Percentiles rank a stretch among this genome's conserved stretches.
Evolutionary conservation across 257 asterid genomes (phyloP).

Genomic region (Ilex aquifolium): DNA sequence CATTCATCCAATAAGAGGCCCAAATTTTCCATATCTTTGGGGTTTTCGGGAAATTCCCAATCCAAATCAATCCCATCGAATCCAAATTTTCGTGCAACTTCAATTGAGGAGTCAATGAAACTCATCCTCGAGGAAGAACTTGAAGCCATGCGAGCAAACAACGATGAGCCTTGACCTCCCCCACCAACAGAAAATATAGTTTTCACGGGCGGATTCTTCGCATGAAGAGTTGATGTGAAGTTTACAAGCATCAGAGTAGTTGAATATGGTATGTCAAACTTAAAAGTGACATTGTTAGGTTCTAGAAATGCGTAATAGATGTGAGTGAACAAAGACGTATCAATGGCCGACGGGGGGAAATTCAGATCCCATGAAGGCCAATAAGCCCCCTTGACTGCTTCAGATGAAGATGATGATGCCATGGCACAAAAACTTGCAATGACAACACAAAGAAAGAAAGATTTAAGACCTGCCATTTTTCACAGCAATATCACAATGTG

Average conservation of each 20-base stretch:
- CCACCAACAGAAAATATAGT: slow-evolving; percentile 75
- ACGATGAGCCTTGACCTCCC: slow-evolving; percentile 27
- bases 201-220: slow-evolving; percentile 34
- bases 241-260: slow-evolving; percentile 30
- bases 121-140: slow-evolving; percentile 19
- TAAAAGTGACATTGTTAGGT: slow-evolving; percentile 45
- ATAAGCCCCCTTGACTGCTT: slow-evolving; percentile 53
- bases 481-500: no score
- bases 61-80: slow-evolving; percentile 81
- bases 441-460: slow-evolving; percentile 12
- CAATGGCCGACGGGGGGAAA: slow-evolving; percentile 44
- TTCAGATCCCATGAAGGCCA: slow-evolving; percentile 48
- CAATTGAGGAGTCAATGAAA: slow-evolving; percentile 59
- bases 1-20: slow-evolving; percentile 46
- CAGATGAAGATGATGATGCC: slow-evolving; percentile 16
- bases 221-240: slow-evolving; percentile 54
- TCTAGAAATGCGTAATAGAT: slow-evolving; percentile 58
- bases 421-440: slow-evolving; percentile 10
- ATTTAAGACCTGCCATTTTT: slow-evolving; percentile 22
- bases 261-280: slow-evolving; percentile 30
- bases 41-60: slow-evolving; percentile 62
- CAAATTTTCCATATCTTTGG: slow-evolving; percentile 51
- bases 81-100: slow-evolving; percentile 49
- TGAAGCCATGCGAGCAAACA: slow-evolving; percentile 52
- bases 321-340: slow-evolving; percentile 52